A percentile compares a stretch with the other conserved stretches of the same genome.
These are phyloP conservation scores for Rutstroemia sp. DNA, from an alignment of 2,329 filamentous ascomycete genomes.

Conservation along the genomic window DNA sequence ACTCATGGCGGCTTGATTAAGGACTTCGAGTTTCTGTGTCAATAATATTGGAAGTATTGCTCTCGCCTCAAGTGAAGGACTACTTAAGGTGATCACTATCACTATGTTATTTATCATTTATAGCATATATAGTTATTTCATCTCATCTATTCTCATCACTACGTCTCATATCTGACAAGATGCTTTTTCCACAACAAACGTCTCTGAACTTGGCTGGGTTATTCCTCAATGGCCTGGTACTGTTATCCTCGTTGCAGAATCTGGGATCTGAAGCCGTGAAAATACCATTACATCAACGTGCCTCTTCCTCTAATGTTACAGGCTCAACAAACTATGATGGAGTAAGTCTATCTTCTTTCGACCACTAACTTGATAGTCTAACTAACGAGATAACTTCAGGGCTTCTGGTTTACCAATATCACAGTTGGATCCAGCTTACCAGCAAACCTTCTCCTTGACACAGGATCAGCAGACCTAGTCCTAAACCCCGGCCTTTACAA, in stretches of 20 bases:
- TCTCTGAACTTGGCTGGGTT: background rate
- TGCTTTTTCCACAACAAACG: too few species aligned
- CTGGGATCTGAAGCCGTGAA: background rate
- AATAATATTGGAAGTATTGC: too few species aligned
- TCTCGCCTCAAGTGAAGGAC: too few species aligned
- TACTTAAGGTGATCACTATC: too few species aligned
- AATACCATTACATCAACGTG: background rate
- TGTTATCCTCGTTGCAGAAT: background rate
- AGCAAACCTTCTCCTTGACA: slow-evolving; percentile 11
- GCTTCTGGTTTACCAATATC: slow-evolving; percentile 14
- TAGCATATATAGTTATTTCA: too few species aligned
- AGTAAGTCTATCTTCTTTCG: background rate
- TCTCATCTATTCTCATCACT: too few species aligned
- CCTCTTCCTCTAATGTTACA: background rate
- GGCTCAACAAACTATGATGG: background rate
- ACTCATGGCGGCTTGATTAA: too few species aligned
- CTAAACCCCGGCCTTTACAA: slow-evolving; percentile 12
- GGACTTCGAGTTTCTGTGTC: too few species aligned
- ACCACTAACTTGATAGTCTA: background rate
- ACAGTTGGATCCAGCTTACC: slow-evolving; percentile 5
- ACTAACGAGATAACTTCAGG: background rate
- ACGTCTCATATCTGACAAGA: too few species aligned
- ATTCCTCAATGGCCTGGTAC: background rate
- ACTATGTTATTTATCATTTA: too few species aligned
- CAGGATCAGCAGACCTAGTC: slow-evolving; percentile 12